Conservation (phyloP, 768 basidiomycete species). For the Suillus subaureus region DNA sequence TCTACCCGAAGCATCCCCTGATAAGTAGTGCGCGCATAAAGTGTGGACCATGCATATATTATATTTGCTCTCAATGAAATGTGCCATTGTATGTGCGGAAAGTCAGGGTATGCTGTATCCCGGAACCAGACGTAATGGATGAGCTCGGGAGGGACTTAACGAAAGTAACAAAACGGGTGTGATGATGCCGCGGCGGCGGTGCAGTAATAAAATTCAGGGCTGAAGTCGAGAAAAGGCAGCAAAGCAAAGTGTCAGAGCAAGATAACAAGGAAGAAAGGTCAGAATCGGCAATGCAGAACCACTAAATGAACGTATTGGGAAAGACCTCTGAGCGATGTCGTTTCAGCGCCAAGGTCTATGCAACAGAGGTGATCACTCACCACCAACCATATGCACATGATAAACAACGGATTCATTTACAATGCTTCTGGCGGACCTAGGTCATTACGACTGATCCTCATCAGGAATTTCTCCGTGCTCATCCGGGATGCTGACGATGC, state of each 20-base stretch:
- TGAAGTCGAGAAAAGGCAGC: conserved; percentile 7
- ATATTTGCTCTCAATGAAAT: background rate
- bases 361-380: conserved; percentile 24
- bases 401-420: conserved; percentile 23
- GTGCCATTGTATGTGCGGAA: conserved; percentile 7
- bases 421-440: conserved; percentile 9
- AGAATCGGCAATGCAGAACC: conserved; percentile 5
- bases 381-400: conserved; percentile 23
- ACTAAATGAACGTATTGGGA: conserved; percentile 33
- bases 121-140: conserved; percentile 13
- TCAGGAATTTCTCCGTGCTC: conserved; percentile 57
- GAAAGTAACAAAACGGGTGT: conserved; percentile 12
- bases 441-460: conserved; percentile 42
- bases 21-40: background rate
- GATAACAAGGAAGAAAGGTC: conserved; percentile 14
- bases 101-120: conserved; percentile 21
- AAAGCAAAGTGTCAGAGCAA: conserved; percentile 21
- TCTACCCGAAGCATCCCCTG: background rate
- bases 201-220: conserved; percentile 3
- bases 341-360: conserved; percentile 18
- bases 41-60: background rate
- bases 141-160: conserved; percentile 12
- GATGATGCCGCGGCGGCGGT: background rate
- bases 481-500: conserved; percentile 53
- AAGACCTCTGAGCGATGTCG: conserved; percentile 18